Evolutionary conservation across 495 filamentous ascomycete genomes (phyloP).

Genomic region (Eremomyces bilateralis): DNA sequence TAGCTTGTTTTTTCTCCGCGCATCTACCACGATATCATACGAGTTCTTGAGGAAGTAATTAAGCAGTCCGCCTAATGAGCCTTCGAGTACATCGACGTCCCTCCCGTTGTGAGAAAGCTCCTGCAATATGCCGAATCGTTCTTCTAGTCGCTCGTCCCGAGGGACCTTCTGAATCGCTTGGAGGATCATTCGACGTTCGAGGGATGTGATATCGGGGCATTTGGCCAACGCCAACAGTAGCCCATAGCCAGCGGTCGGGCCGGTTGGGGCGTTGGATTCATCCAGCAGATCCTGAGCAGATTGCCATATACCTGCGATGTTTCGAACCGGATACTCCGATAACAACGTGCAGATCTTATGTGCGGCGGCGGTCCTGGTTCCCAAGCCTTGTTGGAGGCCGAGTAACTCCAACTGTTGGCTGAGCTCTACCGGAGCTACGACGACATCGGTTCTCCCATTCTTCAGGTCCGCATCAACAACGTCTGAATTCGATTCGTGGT

Average conservation of each 20-base stretch:
- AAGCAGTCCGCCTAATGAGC: constrained; percentile 34
- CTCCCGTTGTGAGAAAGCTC: constrained; percentile 40
- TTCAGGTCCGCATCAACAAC: too few relatives aligned
- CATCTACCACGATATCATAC: constrained; percentile 8
- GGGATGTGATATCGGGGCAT: constrained; percentile 34
- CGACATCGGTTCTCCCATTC: too few relatives aligned
- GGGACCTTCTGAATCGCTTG: constrained; percentile 29
- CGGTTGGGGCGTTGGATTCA: too few relatives aligned
- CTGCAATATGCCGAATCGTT: constrained; percentile 38
- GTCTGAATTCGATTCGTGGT: too few relatives aligned
- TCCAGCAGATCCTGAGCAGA: constrained; percentile 29
- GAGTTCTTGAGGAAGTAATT: constrained; percentile 37
- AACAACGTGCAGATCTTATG: not conserved
- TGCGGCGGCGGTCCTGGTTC: not conserved
- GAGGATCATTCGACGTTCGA: constrained; percentile 45
- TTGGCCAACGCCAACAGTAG: too few relatives aligned
- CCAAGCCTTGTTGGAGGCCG: not conserved
- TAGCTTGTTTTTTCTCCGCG: constrained; percentile 21
- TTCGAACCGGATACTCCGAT: not conserved
- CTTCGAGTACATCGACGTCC: constrained; percentile 41
- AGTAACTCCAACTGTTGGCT: not conserved
- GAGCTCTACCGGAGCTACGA: not conserved
- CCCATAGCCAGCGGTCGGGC: too few relatives aligned
- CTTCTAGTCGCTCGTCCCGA: constrained; percentile 34
- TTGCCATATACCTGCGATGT: not conserved